Conservation (phyloP, 495 filamentous ascomycete genomes). For the Penicillium steckii region DNA sequence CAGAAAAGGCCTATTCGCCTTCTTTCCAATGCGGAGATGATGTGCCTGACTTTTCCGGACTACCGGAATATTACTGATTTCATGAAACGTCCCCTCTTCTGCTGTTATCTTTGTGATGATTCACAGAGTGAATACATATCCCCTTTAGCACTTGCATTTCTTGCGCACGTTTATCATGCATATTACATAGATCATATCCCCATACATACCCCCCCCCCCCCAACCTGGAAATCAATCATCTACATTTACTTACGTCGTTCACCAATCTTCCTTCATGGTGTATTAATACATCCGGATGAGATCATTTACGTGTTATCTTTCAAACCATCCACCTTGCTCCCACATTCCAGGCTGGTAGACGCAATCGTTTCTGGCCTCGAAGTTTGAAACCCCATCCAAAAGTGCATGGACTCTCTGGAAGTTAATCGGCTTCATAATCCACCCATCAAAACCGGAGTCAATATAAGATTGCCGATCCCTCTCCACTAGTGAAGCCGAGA, state of each 20-base stretch:
- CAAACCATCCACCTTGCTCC: slow-evolving; percentile 76
- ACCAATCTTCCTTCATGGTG: background rate
- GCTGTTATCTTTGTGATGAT: background rate
- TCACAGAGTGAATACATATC: too few relatives aligned
- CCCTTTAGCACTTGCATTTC: too few relatives aligned
- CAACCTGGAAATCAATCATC: background rate
- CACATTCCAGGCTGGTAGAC: slow-evolving; percentile 64
- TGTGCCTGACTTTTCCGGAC: slow-evolving; percentile 67
- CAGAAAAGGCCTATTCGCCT: slow-evolving; percentile 71
- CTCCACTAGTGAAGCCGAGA: slow-evolving; percentile 80
- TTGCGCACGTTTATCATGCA: background rate
- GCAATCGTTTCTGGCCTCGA: slow-evolving; percentile 41
- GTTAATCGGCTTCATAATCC: slow-evolving; percentile 81
- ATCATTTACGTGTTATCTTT: background rate
- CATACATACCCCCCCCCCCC: too few relatives aligned
- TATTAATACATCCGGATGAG: background rate
- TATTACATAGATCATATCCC: slow-evolving; percentile 3
- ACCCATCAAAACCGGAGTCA: slow-evolving; percentile 78
- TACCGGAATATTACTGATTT: slow-evolving; percentile 68
- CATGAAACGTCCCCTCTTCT: background rate
- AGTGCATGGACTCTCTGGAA: slow-evolving; percentile 66
- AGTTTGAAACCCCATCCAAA: slow-evolving; percentile 55
- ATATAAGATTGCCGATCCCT: slow-evolving; percentile 64
- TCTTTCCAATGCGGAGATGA: slow-evolving; percentile 69
- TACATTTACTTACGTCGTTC: background rate